Evolutionary conservation across 208 protist genomes (phyloP), one percentile per base, ranked within the genome.

Genomic region (Leishmania major): DNA sequence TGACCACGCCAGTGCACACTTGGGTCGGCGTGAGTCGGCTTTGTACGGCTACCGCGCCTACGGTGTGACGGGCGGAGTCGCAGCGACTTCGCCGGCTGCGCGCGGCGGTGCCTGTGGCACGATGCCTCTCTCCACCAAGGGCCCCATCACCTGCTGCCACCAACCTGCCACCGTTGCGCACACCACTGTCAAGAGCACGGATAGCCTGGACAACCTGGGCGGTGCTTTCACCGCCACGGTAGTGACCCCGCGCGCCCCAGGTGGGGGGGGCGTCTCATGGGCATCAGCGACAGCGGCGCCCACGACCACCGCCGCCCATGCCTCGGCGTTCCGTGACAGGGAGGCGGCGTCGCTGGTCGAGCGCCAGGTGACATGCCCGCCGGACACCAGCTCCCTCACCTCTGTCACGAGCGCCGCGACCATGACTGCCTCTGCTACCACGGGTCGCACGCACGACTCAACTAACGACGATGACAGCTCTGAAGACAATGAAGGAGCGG

Each of bases 311-410:
- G 60, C n/a, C 60, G n/a, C 60, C n/a, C 25, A 40, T 40, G 60
- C 10, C 13, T 67, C 11, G 0, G 60, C n/a, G n/a, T 67, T n/a
- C 60, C n/a, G 28, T 37, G 60, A 11, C 60, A n/a, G 60, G 10
- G 60, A 69, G 62, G 31, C 3, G 31, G 40, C 28, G 28, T 51
- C 11, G 3, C 8, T 25, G 8, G 53, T 43, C 43, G 40, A 49
- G 69, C 15, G 69, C 53, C 53, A 57, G 13, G 78, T 57, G 57
- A 83, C 83, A 43, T 83, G 83, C 35, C 83, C 79, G 28, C 74
- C 78, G 0, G 83, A 86, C 75, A 83, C 78, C 4, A 78, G 72
- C 19, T 25, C 76, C 0, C 45, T 62, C 73, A 86, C 82, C 0
- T 78, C 77, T 3, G 55, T 51, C 7, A 47, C 64, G 28, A 82